These are phyloP conservation scores for Coriaria nepalensis DNA, from an alignment of 306 rosid species.

Conservation along the genomic window DNA sequence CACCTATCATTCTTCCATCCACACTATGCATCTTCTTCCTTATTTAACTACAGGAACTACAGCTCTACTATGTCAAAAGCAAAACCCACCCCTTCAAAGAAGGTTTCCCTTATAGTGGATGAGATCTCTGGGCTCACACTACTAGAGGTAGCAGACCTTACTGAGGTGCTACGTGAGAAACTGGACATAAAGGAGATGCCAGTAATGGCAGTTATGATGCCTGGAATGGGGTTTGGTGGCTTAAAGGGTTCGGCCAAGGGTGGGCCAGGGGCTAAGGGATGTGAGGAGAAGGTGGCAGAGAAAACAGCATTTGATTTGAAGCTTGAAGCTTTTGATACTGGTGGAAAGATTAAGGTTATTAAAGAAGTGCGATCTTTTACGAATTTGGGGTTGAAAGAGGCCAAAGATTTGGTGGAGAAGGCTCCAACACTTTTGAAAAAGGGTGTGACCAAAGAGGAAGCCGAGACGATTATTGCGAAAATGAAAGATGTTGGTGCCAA, in stretches of 20 bases:
- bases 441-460: slow-evolving; percentile 85
- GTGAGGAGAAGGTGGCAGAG: slow-evolving; percentile 50
- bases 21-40: not conserved
- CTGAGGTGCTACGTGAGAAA: slow-evolving; percentile 62
- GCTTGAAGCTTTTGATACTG: slow-evolving; percentile 75
- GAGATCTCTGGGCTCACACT: slow-evolving; percentile 59
- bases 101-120: slow-evolving; percentile 40
- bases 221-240: slow-evolving; percentile 54
- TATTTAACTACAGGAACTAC: slow-evolving; percentile 17
- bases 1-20: slow-evolving; percentile 5
- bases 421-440: slow-evolving; percentile 77
- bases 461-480: slow-evolving; percentile 61
- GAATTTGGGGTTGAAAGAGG: slow-evolving; percentile 92
- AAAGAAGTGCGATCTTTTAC: slow-evolving; percentile 87
- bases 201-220: slow-evolving; percentile 64
- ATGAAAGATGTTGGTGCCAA: slow-evolving; percentile 87
- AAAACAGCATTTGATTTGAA: slow-evolving; percentile 75
- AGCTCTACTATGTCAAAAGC: slow-evolving; percentile 26
- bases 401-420: slow-evolving; percentile 92
- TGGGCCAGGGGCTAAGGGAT: slow-evolving; percentile 23
- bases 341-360: slow-evolving; percentile 72
- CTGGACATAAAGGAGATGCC: slow-evolving; percentile 69
- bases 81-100: slow-evolving; percentile 26
- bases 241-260: slow-evolving; percentile 33
- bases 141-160: slow-evolving; percentile 59